Conservation (phyloP, 75 land plant species). For the Larix kaempferi region DNA sequence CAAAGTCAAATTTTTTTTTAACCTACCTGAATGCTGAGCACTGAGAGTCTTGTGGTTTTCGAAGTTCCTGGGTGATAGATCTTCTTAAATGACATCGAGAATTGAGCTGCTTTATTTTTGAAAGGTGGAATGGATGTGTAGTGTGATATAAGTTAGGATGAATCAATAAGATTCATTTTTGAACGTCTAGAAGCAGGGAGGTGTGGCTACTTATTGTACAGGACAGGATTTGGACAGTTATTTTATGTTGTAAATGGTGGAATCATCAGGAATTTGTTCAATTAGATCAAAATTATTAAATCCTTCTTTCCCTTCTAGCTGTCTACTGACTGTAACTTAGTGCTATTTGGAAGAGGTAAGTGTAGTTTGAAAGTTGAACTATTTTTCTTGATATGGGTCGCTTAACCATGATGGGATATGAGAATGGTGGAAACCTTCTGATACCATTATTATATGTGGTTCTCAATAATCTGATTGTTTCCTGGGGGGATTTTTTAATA, state of each 20-base stretch:
- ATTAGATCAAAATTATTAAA: neutral
- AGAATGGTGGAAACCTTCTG: neutral
- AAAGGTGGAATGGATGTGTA: neutral
- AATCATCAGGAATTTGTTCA: neutral
- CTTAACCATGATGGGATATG: neutral
- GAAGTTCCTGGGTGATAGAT: no score
- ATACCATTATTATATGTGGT: neutral
- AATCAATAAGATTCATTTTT: neutral
- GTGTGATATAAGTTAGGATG: neutral
- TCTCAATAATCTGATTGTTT: neutral
- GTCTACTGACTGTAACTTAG: neutral
- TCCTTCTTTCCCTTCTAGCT: neutral
- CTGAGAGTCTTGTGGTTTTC: no score
- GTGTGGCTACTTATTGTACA: neutral
- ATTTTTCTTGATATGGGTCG: neutral
- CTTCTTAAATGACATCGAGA: neutral
- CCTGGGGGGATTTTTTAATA: neutral
- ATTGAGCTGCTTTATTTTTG: neutral
- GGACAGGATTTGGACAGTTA: neutral
- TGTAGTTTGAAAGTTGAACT: neutral
- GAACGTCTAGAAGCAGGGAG: no score
- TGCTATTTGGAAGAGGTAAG: neutral
- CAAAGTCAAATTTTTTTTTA: no score
- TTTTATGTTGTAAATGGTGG: neutral
- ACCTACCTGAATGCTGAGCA: no score